Percentiles rank a stretch among this genome's conserved stretches.
phyloP scores from a whole-genome alignment of 768 basidiomycete species.

The Collybiopsis confluens region DNA sequence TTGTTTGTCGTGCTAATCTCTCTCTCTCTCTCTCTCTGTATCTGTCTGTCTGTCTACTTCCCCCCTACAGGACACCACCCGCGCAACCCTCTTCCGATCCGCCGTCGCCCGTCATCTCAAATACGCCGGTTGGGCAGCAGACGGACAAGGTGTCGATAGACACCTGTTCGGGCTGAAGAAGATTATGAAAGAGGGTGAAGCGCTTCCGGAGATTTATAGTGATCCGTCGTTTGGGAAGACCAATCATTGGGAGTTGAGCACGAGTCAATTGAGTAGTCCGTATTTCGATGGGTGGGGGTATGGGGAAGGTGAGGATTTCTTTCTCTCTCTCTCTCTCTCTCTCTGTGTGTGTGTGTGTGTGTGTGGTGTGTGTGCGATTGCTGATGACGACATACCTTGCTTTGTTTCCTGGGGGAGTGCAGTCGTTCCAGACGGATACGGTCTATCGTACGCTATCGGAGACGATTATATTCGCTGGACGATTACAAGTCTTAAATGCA shows the following conservation, averaged over 20 bases:
- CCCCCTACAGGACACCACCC: constrained; percentile 41
- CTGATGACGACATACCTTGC: background rate
- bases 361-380: background rate
- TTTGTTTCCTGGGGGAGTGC: background rate
- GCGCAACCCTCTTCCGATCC: constrained; percentile 63
- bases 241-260: constrained; percentile 90
- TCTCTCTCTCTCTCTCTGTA: background rate
- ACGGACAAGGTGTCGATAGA: constrained; percentile 91
- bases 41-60: background rate
- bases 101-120: constrained; percentile 82
- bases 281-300: constrained; percentile 97
- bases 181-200: constrained; percentile 69
- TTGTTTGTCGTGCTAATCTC: background rate
- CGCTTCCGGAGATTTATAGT: constrained; percentile 66
- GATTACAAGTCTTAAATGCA: constrained; percentile 67
- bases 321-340: constrained; percentile 3
- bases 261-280: constrained; percentile 76
- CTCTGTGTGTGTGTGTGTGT: background rate
- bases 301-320: constrained; percentile 67
- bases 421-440: constrained; percentile 93
- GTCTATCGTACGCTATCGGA: constrained; percentile 86
- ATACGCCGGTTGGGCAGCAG: constrained; percentile 88
- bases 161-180: constrained; percentile 94
- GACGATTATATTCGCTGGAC: constrained; percentile 86
- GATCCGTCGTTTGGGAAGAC: constrained; percentile 69